phyloP scores from a whole-genome alignment of 495 filamentous ascomycete species.

The Aspergillus cavernicola region DNA sequence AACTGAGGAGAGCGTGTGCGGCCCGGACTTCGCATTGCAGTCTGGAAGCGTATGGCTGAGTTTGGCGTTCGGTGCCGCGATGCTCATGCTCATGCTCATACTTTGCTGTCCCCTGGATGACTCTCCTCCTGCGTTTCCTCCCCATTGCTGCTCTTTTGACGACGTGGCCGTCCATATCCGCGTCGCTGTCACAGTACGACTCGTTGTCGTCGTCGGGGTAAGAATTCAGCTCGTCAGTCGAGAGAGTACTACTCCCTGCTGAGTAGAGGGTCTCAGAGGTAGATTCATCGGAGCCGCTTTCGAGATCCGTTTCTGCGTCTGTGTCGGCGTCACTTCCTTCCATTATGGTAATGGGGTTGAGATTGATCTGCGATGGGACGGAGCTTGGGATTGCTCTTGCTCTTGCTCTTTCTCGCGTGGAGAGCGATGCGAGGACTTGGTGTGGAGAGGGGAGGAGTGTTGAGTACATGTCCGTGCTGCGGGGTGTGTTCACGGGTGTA shows the following conservation, averaged over 20 bases:
- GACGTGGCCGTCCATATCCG: neutral
- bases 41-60: neutral
- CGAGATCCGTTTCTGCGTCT: constrained; percentile 5
- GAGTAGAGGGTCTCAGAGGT: constrained; percentile 5
- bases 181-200: constrained; percentile 15
- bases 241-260: neutral
- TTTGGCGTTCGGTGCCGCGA: constrained; percentile 2
- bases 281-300: constrained; percentile 8
- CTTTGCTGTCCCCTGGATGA: neutral
- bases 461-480: constrained; percentile 17
- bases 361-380: neutral
- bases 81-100: constrained; percentile 1
- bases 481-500: constrained; percentile 33
- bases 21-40: constrained; percentile 47
- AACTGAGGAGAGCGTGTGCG: constrained; percentile 52
- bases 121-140: neutral
- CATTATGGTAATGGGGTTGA: neutral
- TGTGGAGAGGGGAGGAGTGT: constrained; percentile 11
- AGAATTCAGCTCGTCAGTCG: neutral
- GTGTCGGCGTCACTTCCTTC: constrained; percentile 11
- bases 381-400: neutral
- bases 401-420: no score
- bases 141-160: neutral
- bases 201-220: constrained; percentile 15
- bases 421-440: constrained; percentile 6